Conservation (phyloP, 371 early-diverging fungal genomes). For the Encephalitozoon cuniculi region DNA sequence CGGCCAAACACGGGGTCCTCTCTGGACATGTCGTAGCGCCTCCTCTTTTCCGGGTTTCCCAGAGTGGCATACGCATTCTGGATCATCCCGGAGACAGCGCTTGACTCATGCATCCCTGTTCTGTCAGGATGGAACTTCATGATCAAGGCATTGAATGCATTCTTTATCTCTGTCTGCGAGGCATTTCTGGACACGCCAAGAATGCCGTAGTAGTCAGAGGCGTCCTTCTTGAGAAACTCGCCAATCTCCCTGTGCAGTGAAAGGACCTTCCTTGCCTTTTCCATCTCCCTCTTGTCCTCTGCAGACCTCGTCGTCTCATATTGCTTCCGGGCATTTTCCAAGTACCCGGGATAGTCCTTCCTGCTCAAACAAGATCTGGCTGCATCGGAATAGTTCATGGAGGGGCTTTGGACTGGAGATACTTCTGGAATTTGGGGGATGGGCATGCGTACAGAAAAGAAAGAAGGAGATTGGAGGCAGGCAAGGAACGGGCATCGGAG, state of each 20-base stretch:
- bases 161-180: constrained; percentile 76
- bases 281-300: not conserved
- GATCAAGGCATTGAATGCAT: constrained; percentile 85
- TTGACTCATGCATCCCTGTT: constrained; percentile 78
- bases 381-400: constrained; percentile 16
- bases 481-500: not conserved
- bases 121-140: constrained; percentile 85
- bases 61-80: constrained; percentile 83
- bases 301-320: not conserved
- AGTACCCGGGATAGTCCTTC: constrained; percentile 23
- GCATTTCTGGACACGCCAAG: constrained; percentile 73
- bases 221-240: constrained; percentile 29
- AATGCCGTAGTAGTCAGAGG: constrained; percentile 61
- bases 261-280: constrained; percentile 20
- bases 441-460: not conserved
- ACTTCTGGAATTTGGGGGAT: not conserved
- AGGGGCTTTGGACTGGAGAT: not conserved
- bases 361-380: not conserved
- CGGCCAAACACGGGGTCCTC: not conserved
- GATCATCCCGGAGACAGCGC: constrained; percentile 81
- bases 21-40: constrained; percentile 69
- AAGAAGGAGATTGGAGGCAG: not conserved
- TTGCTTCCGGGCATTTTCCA: not conserved
- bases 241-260: constrained; percentile 30
- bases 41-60: constrained; percentile 74